phyloP scores from a whole-genome alignment of 306 rosid genomes.

The Benincasa hispida region DNA sequence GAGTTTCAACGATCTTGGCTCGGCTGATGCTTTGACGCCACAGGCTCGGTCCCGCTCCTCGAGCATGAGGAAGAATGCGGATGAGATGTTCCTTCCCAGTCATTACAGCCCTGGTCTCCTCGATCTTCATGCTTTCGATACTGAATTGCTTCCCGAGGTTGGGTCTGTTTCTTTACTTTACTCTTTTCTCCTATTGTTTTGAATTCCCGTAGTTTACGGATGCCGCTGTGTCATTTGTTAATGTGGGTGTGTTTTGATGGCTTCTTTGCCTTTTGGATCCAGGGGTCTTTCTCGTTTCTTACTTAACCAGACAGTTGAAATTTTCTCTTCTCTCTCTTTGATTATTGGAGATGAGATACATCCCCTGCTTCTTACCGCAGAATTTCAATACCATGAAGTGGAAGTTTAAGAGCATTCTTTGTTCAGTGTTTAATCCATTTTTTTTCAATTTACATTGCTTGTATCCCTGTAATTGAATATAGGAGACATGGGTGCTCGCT shows the following conservation, averaged over 20 bases:
- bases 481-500: background rate
- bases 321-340: background rate
- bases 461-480: background rate
- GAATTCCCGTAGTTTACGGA: background rate
- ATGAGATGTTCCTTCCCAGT: slow-evolving; percentile 34
- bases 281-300: slow-evolving; percentile 11
- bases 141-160: slow-evolving; percentile 92
- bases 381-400: background rate
- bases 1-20: slow-evolving; percentile 39
- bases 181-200: background rate
- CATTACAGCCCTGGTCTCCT: slow-evolving; percentile 93
- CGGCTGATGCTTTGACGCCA: slow-evolving; percentile 73
- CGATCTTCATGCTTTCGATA: slow-evolving; percentile 93
- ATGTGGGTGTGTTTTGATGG: background rate
- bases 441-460: background rate
- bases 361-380: background rate
- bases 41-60: slow-evolving; percentile 38
- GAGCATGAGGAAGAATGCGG: slow-evolving; percentile 48
- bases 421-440: background rate
- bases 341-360: background rate
- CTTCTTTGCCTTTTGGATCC: background rate
- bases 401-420: background rate
- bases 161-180: background rate
- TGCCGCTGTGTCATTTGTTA: background rate
- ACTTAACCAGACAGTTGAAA: background rate